Evolutionary conservation across 441 rosid species (phyloP).

Genomic region (Jatropha multifida): DNA sequence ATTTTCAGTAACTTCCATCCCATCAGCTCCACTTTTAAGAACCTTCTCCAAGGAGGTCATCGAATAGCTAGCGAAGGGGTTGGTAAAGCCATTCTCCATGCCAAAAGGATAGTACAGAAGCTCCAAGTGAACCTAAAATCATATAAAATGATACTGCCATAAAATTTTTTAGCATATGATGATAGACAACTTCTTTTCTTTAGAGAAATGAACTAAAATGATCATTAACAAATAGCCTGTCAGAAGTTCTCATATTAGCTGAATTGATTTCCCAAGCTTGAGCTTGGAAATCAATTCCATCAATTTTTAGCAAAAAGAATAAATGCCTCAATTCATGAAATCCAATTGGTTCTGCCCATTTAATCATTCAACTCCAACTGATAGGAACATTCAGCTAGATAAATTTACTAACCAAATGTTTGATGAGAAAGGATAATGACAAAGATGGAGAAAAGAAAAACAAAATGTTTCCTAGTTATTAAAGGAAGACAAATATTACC

Average conservation of each 20-base stretch:
- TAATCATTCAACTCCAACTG: not conserved
- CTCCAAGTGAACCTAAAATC: constrained; percentile 76
- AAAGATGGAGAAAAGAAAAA: too few relatives aligned
- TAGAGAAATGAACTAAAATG: not conserved
- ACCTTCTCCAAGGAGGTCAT: constrained; percentile 74
- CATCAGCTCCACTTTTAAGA: constrained; percentile 41
- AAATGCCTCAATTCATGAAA: not conserved
- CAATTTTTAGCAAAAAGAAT: not conserved
- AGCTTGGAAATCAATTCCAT: not conserved
- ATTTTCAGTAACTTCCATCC: constrained; percentile 31
- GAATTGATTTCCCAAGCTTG: not conserved
- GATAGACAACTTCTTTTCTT: not conserved
- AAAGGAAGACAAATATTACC: constrained; percentile 35
- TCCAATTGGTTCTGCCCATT: not conserved
- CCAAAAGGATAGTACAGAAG: constrained; percentile 77
- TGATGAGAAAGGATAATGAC: not conserved
- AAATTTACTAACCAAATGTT: not conserved
- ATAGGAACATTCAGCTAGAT: not conserved
- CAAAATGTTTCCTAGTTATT: too few relatives aligned
- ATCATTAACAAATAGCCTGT: not conserved
- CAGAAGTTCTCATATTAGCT: not conserved
- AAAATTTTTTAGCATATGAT: not conserved
- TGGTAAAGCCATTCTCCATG: constrained; percentile 50
- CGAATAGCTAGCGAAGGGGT: constrained; percentile 57
- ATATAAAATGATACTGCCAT: not conserved